phyloP scores from a whole-genome alignment of 768 basidiomycete genomes.

The Hysterangium stoloniferum region DNA sequence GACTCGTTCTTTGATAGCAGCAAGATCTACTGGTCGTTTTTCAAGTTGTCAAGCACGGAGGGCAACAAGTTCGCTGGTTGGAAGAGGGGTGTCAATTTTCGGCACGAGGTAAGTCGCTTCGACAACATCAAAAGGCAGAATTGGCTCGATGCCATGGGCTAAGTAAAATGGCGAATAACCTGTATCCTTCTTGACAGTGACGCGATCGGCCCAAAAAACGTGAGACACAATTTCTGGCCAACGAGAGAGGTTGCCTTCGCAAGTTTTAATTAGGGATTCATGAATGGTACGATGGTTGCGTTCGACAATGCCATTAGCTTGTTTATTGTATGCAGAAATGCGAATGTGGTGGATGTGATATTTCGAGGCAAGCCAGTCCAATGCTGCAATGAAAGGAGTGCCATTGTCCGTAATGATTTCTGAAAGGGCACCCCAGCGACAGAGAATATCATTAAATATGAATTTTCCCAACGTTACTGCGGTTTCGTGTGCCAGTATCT shows the following conservation, averaged over 20 bases:
- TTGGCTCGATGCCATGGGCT: slow-evolving; percentile 24
- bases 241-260: slow-evolving; percentile 22
- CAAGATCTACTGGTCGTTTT: slow-evolving; percentile 14
- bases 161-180: slow-evolving; percentile 20
- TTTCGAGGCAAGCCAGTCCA: slow-evolving; percentile 18
- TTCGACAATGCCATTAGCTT: slow-evolving; percentile 34
- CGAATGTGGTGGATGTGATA: slow-evolving; percentile 32
- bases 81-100: background rate
- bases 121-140: slow-evolving; percentile 25
- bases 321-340: slow-evolving; percentile 36
- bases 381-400: slow-evolving; percentile 21
- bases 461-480: slow-evolving; percentile 22
- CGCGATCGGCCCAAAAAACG: slow-evolving; percentile 17
- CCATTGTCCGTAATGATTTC: slow-evolving; percentile 39
- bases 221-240: slow-evolving; percentile 24
- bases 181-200: slow-evolving; percentile 11
- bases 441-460: slow-evolving; percentile 31
- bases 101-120: slow-evolving; percentile 27
- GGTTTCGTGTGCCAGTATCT: slow-evolving; percentile 23
- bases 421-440: slow-evolving; percentile 30
- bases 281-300: slow-evolving; percentile 23
- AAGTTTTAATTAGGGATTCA: slow-evolving; percentile 29
- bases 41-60: slow-evolving; percentile 11
- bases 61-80: slow-evolving; percentile 15
- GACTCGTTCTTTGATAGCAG: background rate